phyloP scores from a whole-genome alignment of 257 asterid species.

The Plectranthus barbatus region DNA sequence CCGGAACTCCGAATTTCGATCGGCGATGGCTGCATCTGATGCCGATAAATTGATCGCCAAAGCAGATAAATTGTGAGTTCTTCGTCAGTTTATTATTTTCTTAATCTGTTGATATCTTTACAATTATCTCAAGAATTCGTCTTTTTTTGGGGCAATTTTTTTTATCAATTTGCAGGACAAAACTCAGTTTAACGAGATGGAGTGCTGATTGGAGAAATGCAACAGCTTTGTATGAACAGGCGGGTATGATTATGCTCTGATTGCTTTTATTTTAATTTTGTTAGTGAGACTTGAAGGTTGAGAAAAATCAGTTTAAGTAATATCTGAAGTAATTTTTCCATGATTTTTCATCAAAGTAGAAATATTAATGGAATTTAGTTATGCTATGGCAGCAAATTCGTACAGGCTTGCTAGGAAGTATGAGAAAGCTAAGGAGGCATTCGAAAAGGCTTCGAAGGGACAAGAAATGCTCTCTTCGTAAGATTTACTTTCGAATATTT shows the following conservation, averaged over 20 bases:
- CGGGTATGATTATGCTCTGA: slow-evolving; percentile 40
- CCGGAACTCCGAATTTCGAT: slow-evolving; percentile 15
- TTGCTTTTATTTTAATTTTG: neutral
- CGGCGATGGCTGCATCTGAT: slow-evolving; percentile 76
- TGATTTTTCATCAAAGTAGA: neutral
- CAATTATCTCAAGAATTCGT: slow-evolving; percentile 6
- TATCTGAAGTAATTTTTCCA: neutral
- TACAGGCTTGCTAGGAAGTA: slow-evolving; percentile 56
- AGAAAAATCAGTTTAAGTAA: neutral
- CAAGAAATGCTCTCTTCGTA: slow-evolving; percentile 96
- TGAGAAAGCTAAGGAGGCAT: slow-evolving; percentile 85
- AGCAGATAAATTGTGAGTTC: slow-evolving; percentile 82
- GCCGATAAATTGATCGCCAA: slow-evolving; percentile 74
- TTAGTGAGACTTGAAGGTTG: neutral
- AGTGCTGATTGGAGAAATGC: slow-evolving; percentile 92
- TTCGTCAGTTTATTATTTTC: neutral
- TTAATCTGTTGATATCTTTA: neutral
- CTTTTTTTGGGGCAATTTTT: neutral
- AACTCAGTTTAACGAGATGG: slow-evolving; percentile 91
- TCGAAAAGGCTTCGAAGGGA: slow-evolving; percentile 94
- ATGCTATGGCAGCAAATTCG: slow-evolving; percentile 48
- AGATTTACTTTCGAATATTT: slow-evolving; percentile 20
- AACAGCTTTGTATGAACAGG: slow-evolving; percentile 83
- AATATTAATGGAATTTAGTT: neutral
- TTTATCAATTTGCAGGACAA: slow-evolving; percentile 47